These are phyloP conservation scores for Emergomyces africanus DNA, from an alignment of 2,329 filamentous ascomycete species.

Conservation along the genomic window DNA sequence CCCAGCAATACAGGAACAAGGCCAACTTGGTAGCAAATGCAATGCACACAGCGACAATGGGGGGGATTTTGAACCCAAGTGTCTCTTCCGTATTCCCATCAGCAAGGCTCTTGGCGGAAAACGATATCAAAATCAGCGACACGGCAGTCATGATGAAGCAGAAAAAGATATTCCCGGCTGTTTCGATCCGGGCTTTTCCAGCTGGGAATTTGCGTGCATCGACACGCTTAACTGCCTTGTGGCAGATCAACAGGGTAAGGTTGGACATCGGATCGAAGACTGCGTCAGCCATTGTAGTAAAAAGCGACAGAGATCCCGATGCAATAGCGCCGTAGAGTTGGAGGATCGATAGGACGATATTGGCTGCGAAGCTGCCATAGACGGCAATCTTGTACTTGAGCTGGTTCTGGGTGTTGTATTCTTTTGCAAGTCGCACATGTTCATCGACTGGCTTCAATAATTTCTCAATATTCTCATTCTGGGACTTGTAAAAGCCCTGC, in stretches of 20 bases:
- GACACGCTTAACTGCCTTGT: slow-evolving; percentile 77
- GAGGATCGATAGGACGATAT: slow-evolving; percentile 62
- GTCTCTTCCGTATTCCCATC: slow-evolving; percentile 35
- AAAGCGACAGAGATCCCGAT: slow-evolving; percentile 84
- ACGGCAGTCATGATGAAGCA: slow-evolving; percentile 93
- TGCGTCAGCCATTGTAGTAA: slow-evolving; percentile 94
- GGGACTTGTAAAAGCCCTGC: slow-evolving; percentile 71
- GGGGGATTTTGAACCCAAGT: slow-evolving; percentile 63
- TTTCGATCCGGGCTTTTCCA: slow-evolving; percentile 88
- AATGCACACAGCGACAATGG: slow-evolving; percentile 69
- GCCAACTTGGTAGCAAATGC: slow-evolving; percentile 75
- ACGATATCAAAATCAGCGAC: slow-evolving; percentile 82
- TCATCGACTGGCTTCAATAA: slow-evolving; percentile 89
- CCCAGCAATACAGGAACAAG: slow-evolving; percentile 87
- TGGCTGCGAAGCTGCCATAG: slow-evolving; percentile 60
- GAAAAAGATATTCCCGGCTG: slow-evolving; percentile 89
- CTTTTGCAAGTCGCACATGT: slow-evolving; percentile 67
- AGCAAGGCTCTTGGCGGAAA: slow-evolving; percentile 61
- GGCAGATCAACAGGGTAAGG: slow-evolving; percentile 70
- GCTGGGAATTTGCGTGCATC: slow-evolving; percentile 79
- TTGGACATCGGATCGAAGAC: slow-evolving; percentile 90
- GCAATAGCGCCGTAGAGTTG: slow-evolving; percentile 82
- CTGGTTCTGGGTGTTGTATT: slow-evolving; percentile 69
- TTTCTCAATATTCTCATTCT: slow-evolving; percentile 88
- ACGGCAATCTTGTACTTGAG: slow-evolving; percentile 51